A percentile compares a stretch with the other conserved stretches of the same genome.
These are phyloP conservation scores for Pseudocercospora macadamiae DNA, from an alignment of 2,329 filamentous ascomycete genomes.

Conservation along the genomic window DNA sequence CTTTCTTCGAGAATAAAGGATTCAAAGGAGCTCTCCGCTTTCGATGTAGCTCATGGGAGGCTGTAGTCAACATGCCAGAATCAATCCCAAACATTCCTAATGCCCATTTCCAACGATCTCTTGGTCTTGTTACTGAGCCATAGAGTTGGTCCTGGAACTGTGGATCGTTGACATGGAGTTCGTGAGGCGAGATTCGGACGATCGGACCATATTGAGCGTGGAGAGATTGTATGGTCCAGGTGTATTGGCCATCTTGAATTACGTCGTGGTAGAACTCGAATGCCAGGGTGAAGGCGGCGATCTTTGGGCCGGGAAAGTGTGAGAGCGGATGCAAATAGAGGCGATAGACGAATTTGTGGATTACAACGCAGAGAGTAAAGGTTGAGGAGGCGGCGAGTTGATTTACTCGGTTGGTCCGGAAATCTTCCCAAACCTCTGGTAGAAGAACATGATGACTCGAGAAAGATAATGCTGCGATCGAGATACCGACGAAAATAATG, in stretches of 20 bases:
- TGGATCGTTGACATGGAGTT: constrained; percentile 13
- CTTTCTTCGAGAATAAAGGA: constrained; percentile 19
- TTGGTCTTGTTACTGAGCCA: constrained; percentile 11
- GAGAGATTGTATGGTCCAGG: constrained; percentile 12
- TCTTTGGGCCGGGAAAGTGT: constrained; percentile 16
- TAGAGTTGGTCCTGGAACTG: constrained; percentile 11
- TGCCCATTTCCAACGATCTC: too few species aligned
- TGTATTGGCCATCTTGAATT: constrained; percentile 14
- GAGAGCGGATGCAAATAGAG: constrained; percentile 21
- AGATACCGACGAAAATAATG: too few species aligned
- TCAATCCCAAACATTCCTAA: too few species aligned
- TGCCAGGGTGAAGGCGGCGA: constrained; percentile 12
- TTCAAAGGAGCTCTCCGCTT: constrained; percentile 12
- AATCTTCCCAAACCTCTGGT: too few species aligned
- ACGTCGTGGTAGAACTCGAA: constrained; percentile 26
- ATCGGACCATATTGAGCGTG: constrained; percentile 17
- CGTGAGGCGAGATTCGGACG: constrained; percentile 11
- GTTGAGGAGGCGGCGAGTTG: too few species aligned
- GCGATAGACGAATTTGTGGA: too few species aligned
- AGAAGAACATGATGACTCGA: too few species aligned
- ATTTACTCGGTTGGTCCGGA: too few species aligned
- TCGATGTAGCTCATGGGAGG: constrained; percentile 16
- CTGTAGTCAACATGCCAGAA: constrained; percentile 2
- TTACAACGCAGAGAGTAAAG: too few species aligned
- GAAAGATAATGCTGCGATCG: too few species aligned